These are phyloP conservation scores for Choanephora cucurbitarum DNA, from an alignment of 371 early-diverging fungal genomes.

Conservation along the genomic window DNA sequence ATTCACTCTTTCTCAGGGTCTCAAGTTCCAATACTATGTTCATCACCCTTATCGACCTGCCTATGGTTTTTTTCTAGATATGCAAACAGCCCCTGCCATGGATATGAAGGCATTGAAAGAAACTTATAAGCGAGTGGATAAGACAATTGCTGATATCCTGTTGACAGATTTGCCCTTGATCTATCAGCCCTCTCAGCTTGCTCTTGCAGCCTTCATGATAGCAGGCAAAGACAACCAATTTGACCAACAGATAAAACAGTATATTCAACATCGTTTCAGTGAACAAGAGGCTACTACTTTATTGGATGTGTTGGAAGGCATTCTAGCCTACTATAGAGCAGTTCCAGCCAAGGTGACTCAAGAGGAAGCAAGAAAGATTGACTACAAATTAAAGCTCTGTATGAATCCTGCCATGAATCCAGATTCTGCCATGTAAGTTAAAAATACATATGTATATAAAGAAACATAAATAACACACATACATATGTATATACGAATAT, in stretches of 20 bases:
- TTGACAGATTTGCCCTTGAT: conserved; percentile 78
- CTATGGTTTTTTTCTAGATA: conserved; percentile 84
- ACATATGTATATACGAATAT: too few species aligned
- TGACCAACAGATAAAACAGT: conserved; percentile 29
- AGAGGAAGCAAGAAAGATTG: conserved; percentile 60
- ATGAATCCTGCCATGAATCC: conserved; percentile 76
- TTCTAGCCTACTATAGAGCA: conserved; percentile 42
- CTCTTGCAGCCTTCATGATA: conserved; percentile 72
- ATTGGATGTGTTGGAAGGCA: conserved; percentile 45
- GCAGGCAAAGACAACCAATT: conserved; percentile 65
- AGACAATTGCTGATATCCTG: conserved; percentile 59
- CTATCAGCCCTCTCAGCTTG: conserved; percentile 86
- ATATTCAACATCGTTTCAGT: conserved; percentile 42
- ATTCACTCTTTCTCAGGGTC: conserved; percentile 76
- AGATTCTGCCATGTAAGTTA: conserved; percentile 62
- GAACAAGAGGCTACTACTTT: conserved; percentile 29
- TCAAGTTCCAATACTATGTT: conserved; percentile 82
- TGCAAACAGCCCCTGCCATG: conserved; percentile 47
- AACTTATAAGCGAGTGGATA: conserved; percentile 53
- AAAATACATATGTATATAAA: neutral
- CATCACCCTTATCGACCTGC: conserved; percentile 85
- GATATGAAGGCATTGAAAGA: conserved; percentile 55
- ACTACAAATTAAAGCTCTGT: conserved; percentile 62
- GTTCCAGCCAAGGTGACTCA: conserved; percentile 32
- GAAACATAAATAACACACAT: too few species aligned